A percentile compares a stretch with the other conserved stretches of the same genome.
Conservation (phyloP, 179 eudicot genomes). For the Nepenthes alata region DNA sequence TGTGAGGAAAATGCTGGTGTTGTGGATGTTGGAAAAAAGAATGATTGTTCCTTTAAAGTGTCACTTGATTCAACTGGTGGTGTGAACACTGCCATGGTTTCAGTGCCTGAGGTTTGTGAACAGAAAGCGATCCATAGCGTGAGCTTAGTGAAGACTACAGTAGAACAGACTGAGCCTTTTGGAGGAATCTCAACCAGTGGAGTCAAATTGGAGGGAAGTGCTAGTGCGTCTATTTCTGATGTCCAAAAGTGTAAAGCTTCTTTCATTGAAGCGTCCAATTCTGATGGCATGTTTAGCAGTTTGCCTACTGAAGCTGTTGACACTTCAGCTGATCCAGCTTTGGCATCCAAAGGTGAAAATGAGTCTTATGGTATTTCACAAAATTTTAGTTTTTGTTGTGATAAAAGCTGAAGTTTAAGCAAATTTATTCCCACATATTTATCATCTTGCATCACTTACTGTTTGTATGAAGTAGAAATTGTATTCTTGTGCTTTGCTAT, state of each 20-base stretch:
- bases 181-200: neutral
- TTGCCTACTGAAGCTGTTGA: slow-evolving; percentile 4
- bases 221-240: neutral
- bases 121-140: neutral
- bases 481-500: neutral
- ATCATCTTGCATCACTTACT: neutral
- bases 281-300: neutral
- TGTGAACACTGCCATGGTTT: neutral
- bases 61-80: neutral
- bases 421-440: neutral
- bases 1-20: slow-evolving; percentile 1
- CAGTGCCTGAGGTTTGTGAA: neutral
- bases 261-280: neutral
- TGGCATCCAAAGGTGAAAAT: slow-evolving; percentile 7
- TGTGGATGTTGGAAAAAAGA: neutral
- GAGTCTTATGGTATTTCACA: slow-evolving; percentile 18
- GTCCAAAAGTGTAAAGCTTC: slow-evolving; percentile 5
- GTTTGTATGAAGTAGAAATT: neutral
- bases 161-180: neutral
- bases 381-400: neutral
- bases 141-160: neutral
- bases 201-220: neutral
- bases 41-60: neutral
- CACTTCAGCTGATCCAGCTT: slow-evolving; percentile 7
- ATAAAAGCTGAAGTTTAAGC: neutral